Evolutionary conservation across 164 flowering plant species (phyloP), one percentile per base, ranked within the genome.

Genomic region (Vitis labrusca): DNA sequence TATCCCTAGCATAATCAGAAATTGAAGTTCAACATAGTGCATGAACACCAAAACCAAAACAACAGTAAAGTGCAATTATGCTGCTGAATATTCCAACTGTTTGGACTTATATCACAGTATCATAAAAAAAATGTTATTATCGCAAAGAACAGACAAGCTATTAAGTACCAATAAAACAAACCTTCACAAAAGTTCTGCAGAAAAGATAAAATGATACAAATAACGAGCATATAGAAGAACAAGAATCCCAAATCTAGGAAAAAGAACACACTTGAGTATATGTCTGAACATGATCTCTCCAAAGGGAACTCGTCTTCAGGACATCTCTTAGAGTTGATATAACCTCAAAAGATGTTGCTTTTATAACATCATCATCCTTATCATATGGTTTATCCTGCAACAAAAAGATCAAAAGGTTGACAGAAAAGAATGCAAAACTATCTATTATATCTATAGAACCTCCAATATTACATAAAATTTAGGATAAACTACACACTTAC

Each of bases 291-390:
- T 93, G 99, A 81, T 96, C 99, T 70, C 97, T 87, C 99, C 98
- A 96, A 32, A 93, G 92, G 3, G 97, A 81, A 79, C 93, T 92
- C 9, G 91, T 82, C 79, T 92, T 94, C 70, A 96, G 59, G 74
- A 91, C 91, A 85, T 96, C 98, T 76, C 95, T 81, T 30, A 96
- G 76, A 48, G 97, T 91, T 73, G 99, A 82, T 77, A 93, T 90
- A 58, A 96, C 97, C 81, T 93, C 99, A 86, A 88, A 89, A 47
- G 99, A 88, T 65, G 99, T 96, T 48, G 99, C 99, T 80, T 96
- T 96, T 65, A 93, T 84, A 55, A 93, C 82, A 79, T 91, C 97
- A 82, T 92, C 95, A 81, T 93, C 98, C 74, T 89, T 93, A 66
- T 92, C 73, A 79, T 80, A 96, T 52, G 95, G 95, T 56, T 82